Base-by-base conservation (phyloP, 108 stramenopile species). In the Cyclotella choctawhatcheeana region DNA sequence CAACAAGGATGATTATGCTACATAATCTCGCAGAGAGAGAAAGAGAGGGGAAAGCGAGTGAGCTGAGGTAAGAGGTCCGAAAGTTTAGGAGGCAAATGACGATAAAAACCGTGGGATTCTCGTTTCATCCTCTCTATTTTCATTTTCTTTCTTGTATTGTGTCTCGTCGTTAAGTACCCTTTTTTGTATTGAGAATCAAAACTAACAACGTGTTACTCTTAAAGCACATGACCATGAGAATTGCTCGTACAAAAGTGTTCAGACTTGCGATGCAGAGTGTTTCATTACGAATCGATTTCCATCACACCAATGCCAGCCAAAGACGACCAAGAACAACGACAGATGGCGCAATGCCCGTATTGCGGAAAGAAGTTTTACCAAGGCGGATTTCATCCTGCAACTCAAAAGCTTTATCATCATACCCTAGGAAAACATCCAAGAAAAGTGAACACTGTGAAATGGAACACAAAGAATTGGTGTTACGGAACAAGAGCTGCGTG, bases 381-480 rank as follows among this genome's bases (percentile, higher is more conserved):
- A 1, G 55, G 55, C 0, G 27, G 30, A 0, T 56, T n/a, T 56
- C 55, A 56, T 31, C 55, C 55, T 4, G 55, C 55, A 0, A 30
- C 12, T 30, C 55, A 56, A 18, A 56, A 56, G 20, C 10, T 56
- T 1, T 56, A 56, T 30, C 55, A 56, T 31, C 55, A 56, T 18
- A 56, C 31, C 29, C 27, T 31, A 30, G 20, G 10, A 31, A 31
- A 12, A 14, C 55, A 56, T 56, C 55, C 29, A 56, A 16, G 18
- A 0, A 29, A 30, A 56, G 55, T 30, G 10, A 8, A 31, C 0
- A 30, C 29, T 30, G n/a, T 30, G 10, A 10, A 56, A 10, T 56
- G 55, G 55, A 13, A 56, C 29, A 56, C 3, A 30, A 56, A 5
- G 12, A 30, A 31, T n/a, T 56, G 55, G 55, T 52, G 51, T 18